phyloP scores from a whole-genome alignment of 106 monocot genomes.

The Dendrobium chrysotoxum region DNA sequence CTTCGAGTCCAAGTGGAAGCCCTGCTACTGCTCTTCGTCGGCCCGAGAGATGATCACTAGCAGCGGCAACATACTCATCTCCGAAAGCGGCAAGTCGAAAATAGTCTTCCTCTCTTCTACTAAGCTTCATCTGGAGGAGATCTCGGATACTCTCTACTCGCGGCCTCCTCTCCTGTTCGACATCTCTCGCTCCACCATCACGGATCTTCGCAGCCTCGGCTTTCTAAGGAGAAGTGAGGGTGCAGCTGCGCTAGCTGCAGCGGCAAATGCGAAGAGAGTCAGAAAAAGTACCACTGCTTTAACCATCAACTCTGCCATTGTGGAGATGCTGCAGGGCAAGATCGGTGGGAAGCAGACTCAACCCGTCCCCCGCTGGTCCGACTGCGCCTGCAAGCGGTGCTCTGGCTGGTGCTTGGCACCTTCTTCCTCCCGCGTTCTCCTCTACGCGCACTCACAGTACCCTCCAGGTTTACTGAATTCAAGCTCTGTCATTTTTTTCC shows the following conservation, averaged over 20 bases:
- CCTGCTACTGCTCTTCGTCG: constrained; percentile 55
- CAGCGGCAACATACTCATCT: constrained; percentile 48
- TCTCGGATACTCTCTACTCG: constrained; percentile 81
- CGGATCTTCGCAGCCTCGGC: not conserved
- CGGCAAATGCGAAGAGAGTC: not conserved
- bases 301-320: constrained; percentile 15
- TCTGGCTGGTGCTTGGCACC: constrained; percentile 47
- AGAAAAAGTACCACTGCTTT: not conserved
- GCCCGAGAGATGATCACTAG: constrained; percentile 40
- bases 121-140: constrained; percentile 70
- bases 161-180: constrained; percentile 50
- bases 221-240: not conserved
- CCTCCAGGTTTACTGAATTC: not conserved
- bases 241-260: constrained; percentile 16
- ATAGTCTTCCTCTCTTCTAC: constrained; percentile 49
- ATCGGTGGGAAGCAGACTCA: constrained; percentile 10
- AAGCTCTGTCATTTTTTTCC: not conserved
- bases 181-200: constrained; percentile 18
- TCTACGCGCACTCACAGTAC: constrained; percentile 49
- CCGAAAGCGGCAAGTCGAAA: constrained; percentile 54
- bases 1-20: constrained; percentile 63
- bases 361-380: constrained; percentile 73
- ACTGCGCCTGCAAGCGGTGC: constrained; percentile 77
- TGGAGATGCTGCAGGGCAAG: constrained; percentile 20
- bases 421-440: constrained; percentile 6